Evolutionary conservation across 148 eudicot species (phyloP).

Genomic region (Pharnaceum exiguum): DNA sequence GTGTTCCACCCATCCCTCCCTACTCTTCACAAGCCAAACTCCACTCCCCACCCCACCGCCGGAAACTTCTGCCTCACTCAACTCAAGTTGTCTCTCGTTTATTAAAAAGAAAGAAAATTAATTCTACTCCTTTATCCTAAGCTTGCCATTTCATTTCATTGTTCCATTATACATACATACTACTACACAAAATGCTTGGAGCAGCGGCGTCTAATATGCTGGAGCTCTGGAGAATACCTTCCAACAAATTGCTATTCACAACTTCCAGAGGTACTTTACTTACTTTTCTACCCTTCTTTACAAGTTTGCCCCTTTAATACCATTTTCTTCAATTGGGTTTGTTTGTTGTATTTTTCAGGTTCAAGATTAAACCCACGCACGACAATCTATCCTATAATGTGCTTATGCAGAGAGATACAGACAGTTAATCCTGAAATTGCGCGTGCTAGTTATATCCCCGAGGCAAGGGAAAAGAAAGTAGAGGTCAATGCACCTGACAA

Average conservation of each 20-base stretch:
- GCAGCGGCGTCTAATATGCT: slow-evolving; percentile 28
- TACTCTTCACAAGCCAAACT: too few species aligned
- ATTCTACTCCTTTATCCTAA: too few species aligned
- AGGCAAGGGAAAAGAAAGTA: slow-evolving; percentile 21
- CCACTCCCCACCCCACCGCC: too few species aligned
- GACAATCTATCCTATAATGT: slow-evolving; percentile 30
- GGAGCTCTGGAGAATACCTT: slow-evolving; percentile 59
- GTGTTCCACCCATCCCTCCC: too few species aligned
- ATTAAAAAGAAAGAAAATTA: too few species aligned
- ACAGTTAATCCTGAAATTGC: slow-evolving; percentile 52
- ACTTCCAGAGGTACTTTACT: slow-evolving; percentile 32
- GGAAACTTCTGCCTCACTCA: too few species aligned
- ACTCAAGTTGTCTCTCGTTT: too few species aligned
- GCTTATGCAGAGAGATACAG: slow-evolving; percentile 62
- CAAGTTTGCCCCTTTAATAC: neutral
- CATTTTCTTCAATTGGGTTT: neutral
- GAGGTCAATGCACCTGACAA: slow-evolving; percentile 33
- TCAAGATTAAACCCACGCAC: slow-evolving; percentile 16
- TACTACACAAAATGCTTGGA: slow-evolving; percentile 24
- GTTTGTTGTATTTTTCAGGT: too few species aligned
- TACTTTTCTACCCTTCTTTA: neutral
- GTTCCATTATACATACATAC: neutral
- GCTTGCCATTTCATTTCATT: too few species aligned
- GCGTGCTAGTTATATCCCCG: slow-evolving; percentile 56
- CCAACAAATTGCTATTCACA: slow-evolving; percentile 33